These are phyloP conservation scores for Neckera pumila DNA, from an alignment of 225 moss, liverwort and hornwort species.

Conservation along the genomic window DNA sequence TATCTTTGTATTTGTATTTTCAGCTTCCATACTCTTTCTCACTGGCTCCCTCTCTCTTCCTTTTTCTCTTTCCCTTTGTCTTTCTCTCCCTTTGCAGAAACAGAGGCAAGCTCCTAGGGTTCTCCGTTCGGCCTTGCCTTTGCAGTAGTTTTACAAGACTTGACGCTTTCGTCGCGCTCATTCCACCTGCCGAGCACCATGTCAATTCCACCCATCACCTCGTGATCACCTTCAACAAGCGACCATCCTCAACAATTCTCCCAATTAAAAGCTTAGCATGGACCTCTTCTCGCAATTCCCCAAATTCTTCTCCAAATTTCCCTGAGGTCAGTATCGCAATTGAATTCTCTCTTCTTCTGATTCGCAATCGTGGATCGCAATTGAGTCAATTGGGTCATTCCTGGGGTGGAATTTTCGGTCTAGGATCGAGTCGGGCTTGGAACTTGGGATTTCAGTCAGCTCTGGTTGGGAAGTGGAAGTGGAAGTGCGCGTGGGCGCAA, in stretches of 20 bases:
- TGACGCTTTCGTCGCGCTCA: constrained; percentile 1
- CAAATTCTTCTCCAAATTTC: not conserved
- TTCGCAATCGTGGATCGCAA: not conserved
- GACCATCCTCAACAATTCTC: too few species aligned
- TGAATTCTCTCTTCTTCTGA: not conserved
- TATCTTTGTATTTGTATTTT: not conserved
- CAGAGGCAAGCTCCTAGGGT: not conserved
- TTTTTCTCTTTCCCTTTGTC: too few species aligned
- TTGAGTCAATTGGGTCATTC: not conserved
- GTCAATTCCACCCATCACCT: not conserved
- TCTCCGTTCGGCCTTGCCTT: not conserved
- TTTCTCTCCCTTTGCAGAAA: not conserved
- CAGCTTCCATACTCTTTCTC: not conserved
- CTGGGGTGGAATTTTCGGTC: not conserved
- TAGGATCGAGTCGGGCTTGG: not conserved
- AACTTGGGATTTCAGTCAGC: not conserved
- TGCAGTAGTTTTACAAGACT: not conserved
- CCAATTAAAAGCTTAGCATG: not conserved
- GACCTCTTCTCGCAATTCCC: not conserved
- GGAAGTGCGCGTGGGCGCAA: not conserved
- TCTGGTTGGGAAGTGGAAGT: not conserved
- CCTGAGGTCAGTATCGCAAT: not conserved
- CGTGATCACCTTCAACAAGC: not conserved
- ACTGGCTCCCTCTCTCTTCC: not conserved
- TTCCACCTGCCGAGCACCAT: not conserved